phyloP scores from a whole-genome alignment of 1,284 basidiomycete species.

The Stereum hirsutum region DNA sequence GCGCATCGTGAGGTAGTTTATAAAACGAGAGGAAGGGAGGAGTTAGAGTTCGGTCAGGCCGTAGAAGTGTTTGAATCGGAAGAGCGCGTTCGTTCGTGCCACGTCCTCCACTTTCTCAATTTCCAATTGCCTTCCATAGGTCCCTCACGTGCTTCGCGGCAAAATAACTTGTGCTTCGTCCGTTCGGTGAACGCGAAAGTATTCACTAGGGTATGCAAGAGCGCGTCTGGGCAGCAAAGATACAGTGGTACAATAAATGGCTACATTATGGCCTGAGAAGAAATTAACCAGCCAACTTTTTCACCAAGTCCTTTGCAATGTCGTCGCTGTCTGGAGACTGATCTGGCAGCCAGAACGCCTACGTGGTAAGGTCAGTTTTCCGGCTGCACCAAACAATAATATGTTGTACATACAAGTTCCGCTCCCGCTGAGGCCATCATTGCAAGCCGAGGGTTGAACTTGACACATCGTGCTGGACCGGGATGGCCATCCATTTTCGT shows the following conservation, averaged over 20 bases:
- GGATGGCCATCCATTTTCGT: slow-evolving; percentile 66
- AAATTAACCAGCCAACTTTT: slow-evolving; percentile 18
- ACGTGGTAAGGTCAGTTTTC: slow-evolving; percentile 8
- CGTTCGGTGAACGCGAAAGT: no score
- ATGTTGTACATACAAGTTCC: slow-evolving; percentile 58
- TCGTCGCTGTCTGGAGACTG: slow-evolving; percentile 39
- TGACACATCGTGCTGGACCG: slow-evolving; percentile 75
- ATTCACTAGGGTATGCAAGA: not conserved
- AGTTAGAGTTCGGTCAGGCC: not conserved
- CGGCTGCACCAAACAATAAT: slow-evolving; percentile 8
- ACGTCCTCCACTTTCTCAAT: not conserved
- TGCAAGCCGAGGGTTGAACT: slow-evolving; percentile 81
- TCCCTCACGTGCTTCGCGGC: no score
- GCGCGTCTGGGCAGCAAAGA: not conserved
- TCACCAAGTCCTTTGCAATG: slow-evolving; percentile 38
- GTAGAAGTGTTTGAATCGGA: no score
- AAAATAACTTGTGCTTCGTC: no score
- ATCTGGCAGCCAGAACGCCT: slow-evolving; percentile 84
- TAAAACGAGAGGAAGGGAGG: not conserved
- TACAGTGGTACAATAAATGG: not conserved
- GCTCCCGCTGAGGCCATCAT: slow-evolving; percentile 85
- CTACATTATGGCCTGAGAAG: not conserved
- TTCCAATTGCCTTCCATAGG: no score
- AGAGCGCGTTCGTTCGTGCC: not conserved
- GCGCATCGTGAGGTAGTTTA: slow-evolving; percentile 8